Conservation (phyloP, 345 rosid species). For the Gossypium australe region DNA sequence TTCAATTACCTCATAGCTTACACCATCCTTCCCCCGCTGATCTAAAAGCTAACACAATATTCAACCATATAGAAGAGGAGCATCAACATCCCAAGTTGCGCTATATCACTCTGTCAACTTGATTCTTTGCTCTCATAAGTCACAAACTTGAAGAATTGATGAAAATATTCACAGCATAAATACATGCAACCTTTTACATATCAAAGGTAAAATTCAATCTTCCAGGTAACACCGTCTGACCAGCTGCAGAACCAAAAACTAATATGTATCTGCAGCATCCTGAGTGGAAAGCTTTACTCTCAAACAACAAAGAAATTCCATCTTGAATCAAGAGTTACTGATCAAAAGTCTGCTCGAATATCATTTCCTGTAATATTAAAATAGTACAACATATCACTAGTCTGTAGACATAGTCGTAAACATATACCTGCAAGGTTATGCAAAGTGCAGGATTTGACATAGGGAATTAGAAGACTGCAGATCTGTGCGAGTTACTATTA, state of each 20-base stretch:
- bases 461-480: neutral
- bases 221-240: slow-evolving; percentile 14
- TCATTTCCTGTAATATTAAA: slow-evolving; percentile 35
- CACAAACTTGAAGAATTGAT: neutral
- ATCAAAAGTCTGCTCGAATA: slow-evolving; percentile 14
- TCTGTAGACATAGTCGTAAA: neutral
- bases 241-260: slow-evolving; percentile 8
- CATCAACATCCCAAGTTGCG: neutral
- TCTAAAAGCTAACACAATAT: neutral
- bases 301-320: slow-evolving; percentile 11
- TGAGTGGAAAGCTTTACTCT: slow-evolving; percentile 14
- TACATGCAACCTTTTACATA: slow-evolving; percentile 19
- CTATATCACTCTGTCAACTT: neutral
- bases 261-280: slow-evolving; percentile 17
- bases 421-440: neutral
- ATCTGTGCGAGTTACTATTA: neutral
- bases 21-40: slow-evolving; percentile 1
- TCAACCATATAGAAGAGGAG: slow-evolving; percentile 11
- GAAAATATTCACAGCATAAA: slow-evolving; percentile 4
- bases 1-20: neutral
- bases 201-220: slow-evolving; percentile 10
- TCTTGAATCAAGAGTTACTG: slow-evolving; percentile 18
- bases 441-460: neutral
- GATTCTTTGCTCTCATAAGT: neutral
- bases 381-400: neutral